Evolutionary conservation across 257 asterid genomes (phyloP), one percentile per base, ranked within the genome.

Genomic region (Apocynum venetum): DNA sequence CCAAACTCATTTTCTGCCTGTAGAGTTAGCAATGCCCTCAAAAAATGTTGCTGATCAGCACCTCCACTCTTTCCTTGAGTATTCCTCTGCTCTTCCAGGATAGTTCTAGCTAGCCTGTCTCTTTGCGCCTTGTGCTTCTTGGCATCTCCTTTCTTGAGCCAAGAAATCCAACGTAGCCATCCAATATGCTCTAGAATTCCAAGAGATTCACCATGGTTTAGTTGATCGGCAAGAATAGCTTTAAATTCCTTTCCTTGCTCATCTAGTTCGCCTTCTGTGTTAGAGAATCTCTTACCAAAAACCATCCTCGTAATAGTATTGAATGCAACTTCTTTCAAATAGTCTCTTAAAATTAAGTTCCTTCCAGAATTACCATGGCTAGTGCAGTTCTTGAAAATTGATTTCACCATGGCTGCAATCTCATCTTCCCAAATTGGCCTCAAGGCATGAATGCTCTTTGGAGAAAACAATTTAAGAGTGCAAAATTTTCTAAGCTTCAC

Each of bases 121-220:
- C 91, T 83, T 3, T 87, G 91, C 2, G 82, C 88, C 41, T 87
- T 91, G 14, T 90, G 97, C 73, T 89, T 89, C 56, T 89, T 61
- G 60, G 87, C 87, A 0, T 91, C 94, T 6, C 87, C 94, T 71
- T 90, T 92, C 36, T 89, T 90, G 63, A 92, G 76, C 36, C 91
- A 91, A 81, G 84, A 88, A 89, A 92, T 84, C 94, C 94, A 88
- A 55, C 96, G 88, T 8, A 92, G 93, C 97, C 97, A 92, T 7
- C 86, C 91, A 72, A 92, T 89, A 80, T 89, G 94, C 88, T 90
- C 94, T 0, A 94, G 90, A 88, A 88, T 87, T 59, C 91, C 86
- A 43, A 90, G 91, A 55, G 94, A 89, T 43, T 91, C 93, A 3
- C 96, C 94, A 0, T 90, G 88, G 85, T 90, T 90, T 67, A 89